Conservation (phyloP, 1,139 yeast species). For the Taphrina deformans region DNA sequence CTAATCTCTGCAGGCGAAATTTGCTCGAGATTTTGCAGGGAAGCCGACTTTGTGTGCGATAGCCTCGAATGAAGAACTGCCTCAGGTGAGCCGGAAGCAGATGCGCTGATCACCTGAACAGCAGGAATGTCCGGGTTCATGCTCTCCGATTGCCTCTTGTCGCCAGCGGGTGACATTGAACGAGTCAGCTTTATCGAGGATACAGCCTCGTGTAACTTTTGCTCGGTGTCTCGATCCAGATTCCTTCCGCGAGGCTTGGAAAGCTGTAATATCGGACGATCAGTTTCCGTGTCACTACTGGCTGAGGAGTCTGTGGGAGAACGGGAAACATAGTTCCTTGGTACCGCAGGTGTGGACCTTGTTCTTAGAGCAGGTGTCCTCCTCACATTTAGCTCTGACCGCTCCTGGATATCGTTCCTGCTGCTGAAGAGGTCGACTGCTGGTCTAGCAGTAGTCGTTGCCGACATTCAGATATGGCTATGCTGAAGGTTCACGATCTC, state of each 20-base stretch:
- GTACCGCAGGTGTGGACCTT: constrained; percentile 9
- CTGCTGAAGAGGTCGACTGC: not conserved
- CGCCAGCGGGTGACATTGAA: constrained; percentile 13
- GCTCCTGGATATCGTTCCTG: not conserved
- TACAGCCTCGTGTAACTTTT: constrained; percentile 27
- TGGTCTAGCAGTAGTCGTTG: constrained; percentile 8
- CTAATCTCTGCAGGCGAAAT: not conserved
- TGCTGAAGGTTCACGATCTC: no score
- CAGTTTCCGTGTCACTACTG: constrained; percentile 20
- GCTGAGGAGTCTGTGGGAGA: not conserved
- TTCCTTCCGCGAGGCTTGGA: constrained; percentile 9
- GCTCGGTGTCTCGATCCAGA: constrained; percentile 15
- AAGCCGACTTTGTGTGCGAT: constrained; percentile 4
- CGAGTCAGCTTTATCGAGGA: constrained; percentile 25
- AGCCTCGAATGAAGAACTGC: not conserved
- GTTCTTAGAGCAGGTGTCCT: constrained; percentile 12
- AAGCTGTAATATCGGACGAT: not conserved
- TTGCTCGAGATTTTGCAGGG: not conserved
- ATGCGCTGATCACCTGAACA: not conserved
- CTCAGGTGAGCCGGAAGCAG: not conserved
- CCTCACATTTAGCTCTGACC: not conserved
- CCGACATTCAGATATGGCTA: constrained; percentile 10
- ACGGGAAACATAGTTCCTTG: not conserved
- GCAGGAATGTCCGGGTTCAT: not conserved
- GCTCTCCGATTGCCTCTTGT: not conserved